A percentile compares a stretch with the other conserved stretches of the same genome.
phyloP scores from a whole-genome alignment of 305 asterid genomes.

The Fraxinus velutina region DNA sequence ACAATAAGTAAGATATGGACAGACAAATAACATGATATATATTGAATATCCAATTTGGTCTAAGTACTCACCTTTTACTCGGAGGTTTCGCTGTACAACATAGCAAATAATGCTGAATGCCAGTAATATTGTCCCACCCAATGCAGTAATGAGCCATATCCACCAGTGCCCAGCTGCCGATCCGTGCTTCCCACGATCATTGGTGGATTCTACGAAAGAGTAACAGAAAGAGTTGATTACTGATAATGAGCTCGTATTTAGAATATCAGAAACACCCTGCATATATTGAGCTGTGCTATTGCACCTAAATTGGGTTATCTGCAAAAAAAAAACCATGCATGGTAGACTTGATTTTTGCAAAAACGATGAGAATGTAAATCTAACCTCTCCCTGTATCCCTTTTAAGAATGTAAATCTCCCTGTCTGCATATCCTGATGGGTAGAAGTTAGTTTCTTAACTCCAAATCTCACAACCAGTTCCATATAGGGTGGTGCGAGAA shows the following conservation, averaged over 20 bases:
- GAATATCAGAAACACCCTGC: neutral
- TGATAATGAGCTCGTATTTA: neutral
- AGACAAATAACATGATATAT: neutral
- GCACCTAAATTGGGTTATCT: neutral
- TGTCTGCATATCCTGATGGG: neutral
- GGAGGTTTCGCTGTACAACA: neutral
- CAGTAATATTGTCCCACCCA: neutral
- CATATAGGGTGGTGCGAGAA: neutral
- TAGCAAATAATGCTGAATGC: neutral
- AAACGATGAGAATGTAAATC: neutral
- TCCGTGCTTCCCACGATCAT: constrained; percentile 6
- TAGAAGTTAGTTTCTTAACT: neutral
- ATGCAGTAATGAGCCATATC: constrained; percentile 24
- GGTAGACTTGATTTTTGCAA: neutral
- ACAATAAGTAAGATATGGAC: constrained; percentile 2
- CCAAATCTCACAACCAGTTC: neutral
- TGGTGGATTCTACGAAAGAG: neutral
- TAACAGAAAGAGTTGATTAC: neutral
- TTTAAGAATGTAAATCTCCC: constrained; percentile 8
- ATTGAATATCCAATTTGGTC: neutral
- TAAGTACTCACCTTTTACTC: constrained; percentile 20
- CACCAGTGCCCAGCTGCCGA: constrained; percentile 16
- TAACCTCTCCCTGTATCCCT: constrained; percentile 8
- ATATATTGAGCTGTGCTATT: neutral
- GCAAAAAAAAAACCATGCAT: neutral